Conservation (phyloP, 495 filamentous ascomycete species). For the Durotheca rogersii region DNA sequence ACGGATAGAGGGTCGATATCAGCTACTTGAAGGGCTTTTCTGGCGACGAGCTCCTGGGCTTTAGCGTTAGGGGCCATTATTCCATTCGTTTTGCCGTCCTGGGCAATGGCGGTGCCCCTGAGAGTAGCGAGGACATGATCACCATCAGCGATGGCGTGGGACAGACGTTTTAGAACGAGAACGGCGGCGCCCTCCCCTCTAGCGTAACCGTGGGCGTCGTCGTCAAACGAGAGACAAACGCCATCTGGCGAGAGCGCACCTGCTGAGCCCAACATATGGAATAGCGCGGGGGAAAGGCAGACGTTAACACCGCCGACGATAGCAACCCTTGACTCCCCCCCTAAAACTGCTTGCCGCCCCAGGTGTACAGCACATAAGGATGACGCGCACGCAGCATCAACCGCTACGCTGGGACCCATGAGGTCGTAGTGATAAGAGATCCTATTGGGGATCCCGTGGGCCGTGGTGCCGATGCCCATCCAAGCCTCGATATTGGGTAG, state of each 20-base stretch:
- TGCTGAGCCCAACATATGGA: conserved; percentile 26
- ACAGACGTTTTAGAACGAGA: conserved; percentile 42
- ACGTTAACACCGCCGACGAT: conserved; percentile 42
- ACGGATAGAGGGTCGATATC: conserved; percentile 33
- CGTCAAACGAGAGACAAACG: conserved; percentile 45
- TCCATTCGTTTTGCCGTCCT: conserved; percentile 34
- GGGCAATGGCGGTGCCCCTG: conserved; percentile 7
- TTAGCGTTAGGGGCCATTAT: conserved; percentile 42
- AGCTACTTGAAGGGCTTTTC: conserved; percentile 34
- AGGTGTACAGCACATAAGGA: conserved; percentile 44
- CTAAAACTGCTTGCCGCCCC: conserved; percentile 40
- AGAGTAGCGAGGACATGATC: conserved; percentile 51
- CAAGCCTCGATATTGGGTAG: conserved; percentile 38
- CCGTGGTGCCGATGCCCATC: conserved; percentile 36
- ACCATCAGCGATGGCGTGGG: conserved; percentile 20
- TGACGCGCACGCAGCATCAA: conserved; percentile 53
- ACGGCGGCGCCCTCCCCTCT: conserved; percentile 49
- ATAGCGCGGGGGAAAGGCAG: conserved; percentile 3
- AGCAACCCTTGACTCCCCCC: conserved; percentile 39
- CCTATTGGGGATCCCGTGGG: conserved; percentile 46
- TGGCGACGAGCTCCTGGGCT: conserved; percentile 35
- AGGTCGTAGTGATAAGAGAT: conserved; percentile 51
- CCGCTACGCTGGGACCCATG: conserved; percentile 48
- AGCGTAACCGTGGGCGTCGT: conserved; percentile 44
- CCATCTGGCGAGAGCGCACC: conserved; percentile 42